Base-by-base conservation (phyloP, 2,329 filamentous ascomycete genomes). In the Epichloe festucae region DNA sequence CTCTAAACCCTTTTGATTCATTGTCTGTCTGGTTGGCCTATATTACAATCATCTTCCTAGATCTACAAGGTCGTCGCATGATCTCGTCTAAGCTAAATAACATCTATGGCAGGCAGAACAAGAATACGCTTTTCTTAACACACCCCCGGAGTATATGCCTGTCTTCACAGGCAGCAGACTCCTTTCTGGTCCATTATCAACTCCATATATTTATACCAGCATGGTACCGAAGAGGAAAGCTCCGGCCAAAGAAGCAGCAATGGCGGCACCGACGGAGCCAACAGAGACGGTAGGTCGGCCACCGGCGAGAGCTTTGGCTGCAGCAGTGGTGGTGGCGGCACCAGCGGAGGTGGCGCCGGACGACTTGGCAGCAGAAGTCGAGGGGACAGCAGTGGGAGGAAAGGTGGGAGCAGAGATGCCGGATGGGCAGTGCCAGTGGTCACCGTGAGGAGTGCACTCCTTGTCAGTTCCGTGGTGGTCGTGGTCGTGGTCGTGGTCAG, bases 371-470 rank as follows among this genome's bases (percentile, higher is more conserved):
- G 48, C 21, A 27, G 48, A 21, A 23, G 40, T 43, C 19, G 42
- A 27, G 12, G 46, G n/a, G 17, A 17, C 38, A 46, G 53, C 51
- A 46, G 49, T 36, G 21, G 52, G 49, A 41, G 41, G 31, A 8
- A 5, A 5, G 15, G 49, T 44, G n/a, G 52, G 52, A 19, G 49
- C 47, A 4, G 53, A 36, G 4, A 58, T 54, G n/a, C 57, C 58
- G 2, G 55, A 52, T 11, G 54, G 55, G 46, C 58, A 59, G 50
- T 58, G 53, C 51, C 48, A 54, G 53, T 53, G 46, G 48, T 53
- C 48, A 5, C n/a, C 14, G 39, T 54, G 42, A 17, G 53, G 53
- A 3, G 47, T 51, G 45, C 58, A 57, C 40, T 55, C 51, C 31
- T 52, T 53, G 23, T 34, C 49, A 6, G 36, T 31, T 19, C 34